phyloP scores from a whole-genome alignment of 257 asterid genomes.

The Solanum bukasovii region DNA sequence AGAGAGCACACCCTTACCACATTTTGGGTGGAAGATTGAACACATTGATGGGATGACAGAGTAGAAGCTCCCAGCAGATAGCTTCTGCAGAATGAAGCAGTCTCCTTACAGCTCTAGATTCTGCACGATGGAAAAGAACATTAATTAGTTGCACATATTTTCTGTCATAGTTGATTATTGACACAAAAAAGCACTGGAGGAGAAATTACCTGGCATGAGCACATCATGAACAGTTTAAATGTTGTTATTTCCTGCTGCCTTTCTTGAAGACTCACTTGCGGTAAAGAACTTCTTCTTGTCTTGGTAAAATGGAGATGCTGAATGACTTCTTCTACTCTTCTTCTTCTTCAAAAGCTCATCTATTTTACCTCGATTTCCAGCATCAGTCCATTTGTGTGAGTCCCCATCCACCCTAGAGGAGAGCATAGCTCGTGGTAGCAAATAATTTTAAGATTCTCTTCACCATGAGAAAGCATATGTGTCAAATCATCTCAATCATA shows the following conservation, averaged over 20 bases:
- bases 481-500: constrained; percentile 1
- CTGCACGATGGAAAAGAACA: constrained; percentile 23
- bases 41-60: constrained; percentile 12
- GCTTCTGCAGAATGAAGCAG: neutral
- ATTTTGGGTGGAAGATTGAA: constrained; percentile 13
- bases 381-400: constrained; percentile 9
- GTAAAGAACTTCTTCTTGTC: constrained; percentile 28
- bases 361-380: too few species aligned
- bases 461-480: constrained; percentile 1
- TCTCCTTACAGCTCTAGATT: constrained; percentile 11
- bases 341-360: neutral
- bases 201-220: constrained; percentile 5
- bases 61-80: constrained; percentile 15
- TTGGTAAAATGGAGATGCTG: constrained; percentile 17
- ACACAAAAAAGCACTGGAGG: neutral
- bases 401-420: neutral
- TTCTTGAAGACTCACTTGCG: constrained; percentile 16
- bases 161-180: neutral
- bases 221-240: neutral
- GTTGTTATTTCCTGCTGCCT: constrained; percentile 19
- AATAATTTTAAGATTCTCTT: too few species aligned
- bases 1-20: constrained; percentile 17
- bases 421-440: neutral
- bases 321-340: neutral
- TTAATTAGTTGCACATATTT: constrained; percentile 28